A percentile compares a stretch with the other conserved stretches of the same genome.
Conservation (phyloP, 164 flowering plant species). For the Magnolia officinalis region DNA sequence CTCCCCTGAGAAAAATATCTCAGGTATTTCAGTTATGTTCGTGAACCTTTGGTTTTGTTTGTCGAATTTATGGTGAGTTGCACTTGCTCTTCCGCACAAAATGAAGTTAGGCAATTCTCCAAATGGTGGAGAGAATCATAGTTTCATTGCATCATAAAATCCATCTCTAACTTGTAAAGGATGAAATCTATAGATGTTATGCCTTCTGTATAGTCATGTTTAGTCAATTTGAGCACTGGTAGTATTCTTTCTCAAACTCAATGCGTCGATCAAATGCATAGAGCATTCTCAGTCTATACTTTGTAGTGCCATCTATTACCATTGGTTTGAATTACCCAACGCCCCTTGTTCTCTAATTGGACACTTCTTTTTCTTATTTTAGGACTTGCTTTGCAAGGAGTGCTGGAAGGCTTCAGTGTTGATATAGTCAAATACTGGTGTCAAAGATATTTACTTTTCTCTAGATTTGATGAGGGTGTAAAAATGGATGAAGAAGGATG, state of each 20-base stretch:
- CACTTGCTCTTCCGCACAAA: too few relatives aligned
- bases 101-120: too few relatives aligned
- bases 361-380: not conserved
- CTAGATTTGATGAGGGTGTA: slow-evolving; percentile 80
- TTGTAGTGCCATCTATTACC: not conserved
- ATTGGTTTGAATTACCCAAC: not conserved
- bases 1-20: not conserved
- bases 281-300: not conserved
- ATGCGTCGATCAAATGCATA: too few relatives aligned
- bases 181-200: not conserved
- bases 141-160: too few relatives aligned
- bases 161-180: too few relatives aligned
- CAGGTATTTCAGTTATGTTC: not conserved
- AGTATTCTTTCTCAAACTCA: not conserved
- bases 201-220: not conserved
- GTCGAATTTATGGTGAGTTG: too few relatives aligned
- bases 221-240: not conserved
- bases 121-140: too few relatives aligned
- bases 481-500: slow-evolving; percentile 96
- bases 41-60: not conserved
- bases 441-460: slow-evolving; percentile 71
- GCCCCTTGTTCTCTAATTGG: not conserved
- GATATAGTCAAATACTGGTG: slow-evolving; percentile 68
- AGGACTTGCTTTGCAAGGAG: slow-evolving; percentile 22
- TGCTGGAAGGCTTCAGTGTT: slow-evolving; percentile 31